Evolutionary conservation across 2,329 filamentous ascomycete genomes (phyloP).

Genomic region (Alternaria sp.): DNA sequence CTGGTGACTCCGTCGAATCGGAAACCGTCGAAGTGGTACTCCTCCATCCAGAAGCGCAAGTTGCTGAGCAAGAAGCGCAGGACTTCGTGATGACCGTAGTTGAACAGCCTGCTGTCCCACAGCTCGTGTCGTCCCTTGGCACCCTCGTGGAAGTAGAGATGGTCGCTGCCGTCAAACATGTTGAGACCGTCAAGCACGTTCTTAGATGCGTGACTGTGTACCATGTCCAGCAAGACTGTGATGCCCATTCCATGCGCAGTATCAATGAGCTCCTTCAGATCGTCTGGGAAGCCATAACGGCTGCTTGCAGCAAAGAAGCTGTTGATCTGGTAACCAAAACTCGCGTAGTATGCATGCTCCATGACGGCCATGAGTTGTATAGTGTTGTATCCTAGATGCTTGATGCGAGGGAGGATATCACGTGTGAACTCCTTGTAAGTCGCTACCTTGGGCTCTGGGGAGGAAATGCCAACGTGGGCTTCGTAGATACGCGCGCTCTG

Average conservation of each 20-base stretch:
- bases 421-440: constrained; percentile 98
- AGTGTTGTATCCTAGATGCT: constrained; percentile 90
- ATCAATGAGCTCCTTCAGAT: constrained; percentile 95
- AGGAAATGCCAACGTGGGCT: constrained; percentile 97
- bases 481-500: constrained; percentile 92
- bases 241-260: constrained; percentile 92
- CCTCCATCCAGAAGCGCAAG: constrained; percentile 98
- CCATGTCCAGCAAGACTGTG: constrained; percentile 90
- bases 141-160: constrained; percentile 94
- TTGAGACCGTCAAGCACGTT: constrained; percentile 96
- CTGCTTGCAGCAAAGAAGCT: constrained; percentile 98
- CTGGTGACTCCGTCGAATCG: constrained; percentile 97
- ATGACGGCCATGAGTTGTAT: constrained; percentile 99
- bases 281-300: constrained; percentile 90
- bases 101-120: constrained; percentile 97
- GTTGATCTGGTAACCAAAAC: constrained; percentile 98
- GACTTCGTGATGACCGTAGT: constrained; percentile 95
- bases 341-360: constrained; percentile 99
- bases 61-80: constrained; percentile 96
- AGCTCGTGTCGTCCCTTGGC: constrained; percentile 85
- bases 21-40: constrained; percentile 96
- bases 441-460: constrained; percentile 84
- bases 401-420: constrained; percentile 90
- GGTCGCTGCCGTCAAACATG: constrained; percentile 93
- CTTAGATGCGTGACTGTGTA: constrained; percentile 98